These are phyloP conservation scores for Cyclocybe cylindracea DNA, from an alignment of 768 basidiomycete genomes.

Conservation along the genomic window DNA sequence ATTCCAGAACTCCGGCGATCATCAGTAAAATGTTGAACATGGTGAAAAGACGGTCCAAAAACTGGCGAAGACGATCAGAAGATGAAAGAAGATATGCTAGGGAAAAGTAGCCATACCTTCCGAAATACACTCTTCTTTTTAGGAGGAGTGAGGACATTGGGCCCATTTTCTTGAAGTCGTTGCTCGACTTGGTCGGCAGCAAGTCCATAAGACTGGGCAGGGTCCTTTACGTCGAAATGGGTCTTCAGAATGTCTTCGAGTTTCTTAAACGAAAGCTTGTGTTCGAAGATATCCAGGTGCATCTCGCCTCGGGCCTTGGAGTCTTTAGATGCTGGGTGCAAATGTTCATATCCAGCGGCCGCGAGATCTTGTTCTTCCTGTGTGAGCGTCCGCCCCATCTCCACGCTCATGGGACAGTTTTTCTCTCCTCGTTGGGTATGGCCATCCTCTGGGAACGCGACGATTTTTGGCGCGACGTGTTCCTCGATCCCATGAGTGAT, in stretches of 20 bases:
- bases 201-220: conserved; percentile 51
- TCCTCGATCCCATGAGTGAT: conserved; percentile 29
- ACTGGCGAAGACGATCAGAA: conserved; percentile 37
- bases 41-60: conserved; percentile 60
- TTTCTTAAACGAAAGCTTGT: conserved; percentile 42
- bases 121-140: conserved; percentile 65
- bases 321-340: conserved; percentile 37
- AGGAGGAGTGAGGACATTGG: conserved; percentile 65
- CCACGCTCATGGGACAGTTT: conserved; percentile 50
- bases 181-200: conserved; percentile 50
- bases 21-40: conserved; percentile 72
- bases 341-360: conserved; percentile 68
- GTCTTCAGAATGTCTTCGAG: conserved; percentile 46
- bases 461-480: conserved; percentile 39
- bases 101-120: conserved; percentile 42
- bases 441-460: conserved; percentile 50
- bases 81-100: neutral
- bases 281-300: conserved; percentile 61
- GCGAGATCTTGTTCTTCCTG: conserved; percentile 67
- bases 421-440: conserved; percentile 40
- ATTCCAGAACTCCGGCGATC: conserved; percentile 65
- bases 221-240: conserved; percentile 53
- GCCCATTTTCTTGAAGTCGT: conserved; percentile 58
- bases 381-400: conserved; percentile 65
- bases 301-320: conserved; percentile 33